Base-by-base conservation (phyloP, 2,329 filamentous ascomycete genomes). In the Pyrenochaeta sp. region DNA sequence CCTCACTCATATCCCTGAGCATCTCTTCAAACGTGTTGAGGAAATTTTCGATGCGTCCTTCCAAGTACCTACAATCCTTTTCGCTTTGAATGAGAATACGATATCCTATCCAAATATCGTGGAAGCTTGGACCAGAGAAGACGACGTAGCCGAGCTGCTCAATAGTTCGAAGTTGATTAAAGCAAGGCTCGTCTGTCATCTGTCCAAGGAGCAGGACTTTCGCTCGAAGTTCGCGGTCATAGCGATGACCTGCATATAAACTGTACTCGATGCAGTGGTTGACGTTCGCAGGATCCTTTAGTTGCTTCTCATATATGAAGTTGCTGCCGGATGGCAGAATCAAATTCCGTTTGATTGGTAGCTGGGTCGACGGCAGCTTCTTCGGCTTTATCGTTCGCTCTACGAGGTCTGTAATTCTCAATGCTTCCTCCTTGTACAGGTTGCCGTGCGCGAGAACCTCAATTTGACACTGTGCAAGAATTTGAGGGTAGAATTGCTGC, bases 111-210 rank as follows among this genome's bases (percentile, higher is more conserved):
- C 91, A 89, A 0, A 90, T 94, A 0, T 90, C 92, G n/a, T 87
- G 80, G 49, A 90, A 86, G 46, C 85, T 84, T 33, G 87, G 82
- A 23, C 92, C 91, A 43, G 90, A 94, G 77, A 94, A 97, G 0
- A 99, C 94, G 47, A 99, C 91, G 66, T 99, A 99, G 11, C 95
- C 95, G 6, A 99, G 88, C 77, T 99, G 94, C 75, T 99, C 94
- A 77, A 98, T 97, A 37, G 95, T 98, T 44, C 95, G 87, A 7
- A 99, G 83, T 74, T 96, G 92, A 76, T 99, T 92, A 71, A 98
- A 99, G 7, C 90, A 90, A 3, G 93, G 93, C 78, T 99, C 95
- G 51, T 96, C 90, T 0, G 92, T 88, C 78, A 99, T 90, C 76
- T 98, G 95, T 21, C 91, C 90, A 36, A 97, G 83, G 5, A 99